Evolutionary conservation across 2,329 filamentous ascomycete genomes (phyloP).

Genomic region (Cladophialophora carrionii): DNA sequence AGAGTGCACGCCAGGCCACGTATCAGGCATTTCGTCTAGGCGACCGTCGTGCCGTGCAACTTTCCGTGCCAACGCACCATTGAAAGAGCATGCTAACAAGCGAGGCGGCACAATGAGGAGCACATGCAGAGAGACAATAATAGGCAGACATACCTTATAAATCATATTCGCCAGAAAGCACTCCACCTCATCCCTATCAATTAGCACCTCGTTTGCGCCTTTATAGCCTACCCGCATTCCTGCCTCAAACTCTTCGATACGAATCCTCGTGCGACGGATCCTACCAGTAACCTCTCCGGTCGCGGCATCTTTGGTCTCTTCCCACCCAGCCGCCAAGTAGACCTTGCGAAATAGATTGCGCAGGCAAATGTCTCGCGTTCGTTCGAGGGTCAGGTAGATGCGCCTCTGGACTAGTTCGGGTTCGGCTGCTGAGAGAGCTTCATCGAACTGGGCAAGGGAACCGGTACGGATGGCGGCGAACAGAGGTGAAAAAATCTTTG

Average conservation of each 20-base stretch:
- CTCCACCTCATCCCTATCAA: constrained; percentile 92
- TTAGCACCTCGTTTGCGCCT: constrained; percentile 54
- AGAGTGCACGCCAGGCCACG: constrained; percentile 12
- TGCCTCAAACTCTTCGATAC: constrained; percentile 80
- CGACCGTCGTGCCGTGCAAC: constrained; percentile 13
- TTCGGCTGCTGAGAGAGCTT: constrained; percentile 77
- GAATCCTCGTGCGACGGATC: constrained; percentile 71
- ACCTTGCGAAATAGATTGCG: constrained; percentile 92
- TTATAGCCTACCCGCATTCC: constrained; percentile 75
- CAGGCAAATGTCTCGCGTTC: constrained; percentile 86
- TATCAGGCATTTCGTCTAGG: constrained; percentile 24
- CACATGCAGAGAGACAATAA: constrained; percentile 6
- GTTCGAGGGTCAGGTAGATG: constrained; percentile 92
- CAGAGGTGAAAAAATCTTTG: constrained; percentile 77
- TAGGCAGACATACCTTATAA: constrained; percentile 74
- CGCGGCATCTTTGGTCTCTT: constrained; percentile 71
- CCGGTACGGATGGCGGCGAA: constrained; percentile 78
- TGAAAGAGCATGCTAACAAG: neutral
- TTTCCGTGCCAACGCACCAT: neutral
- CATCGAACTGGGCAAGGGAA: constrained; percentile 80
- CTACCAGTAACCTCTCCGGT: constrained; percentile 46
- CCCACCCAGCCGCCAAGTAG: constrained; percentile 80
- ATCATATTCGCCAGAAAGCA: constrained; percentile 95
- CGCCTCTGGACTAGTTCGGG: constrained; percentile 91
- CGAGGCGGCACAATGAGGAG: neutral